Base-by-base conservation (phyloP, 441 rosid genomes). In the Cnidoscolus chayamansa region DNA sequence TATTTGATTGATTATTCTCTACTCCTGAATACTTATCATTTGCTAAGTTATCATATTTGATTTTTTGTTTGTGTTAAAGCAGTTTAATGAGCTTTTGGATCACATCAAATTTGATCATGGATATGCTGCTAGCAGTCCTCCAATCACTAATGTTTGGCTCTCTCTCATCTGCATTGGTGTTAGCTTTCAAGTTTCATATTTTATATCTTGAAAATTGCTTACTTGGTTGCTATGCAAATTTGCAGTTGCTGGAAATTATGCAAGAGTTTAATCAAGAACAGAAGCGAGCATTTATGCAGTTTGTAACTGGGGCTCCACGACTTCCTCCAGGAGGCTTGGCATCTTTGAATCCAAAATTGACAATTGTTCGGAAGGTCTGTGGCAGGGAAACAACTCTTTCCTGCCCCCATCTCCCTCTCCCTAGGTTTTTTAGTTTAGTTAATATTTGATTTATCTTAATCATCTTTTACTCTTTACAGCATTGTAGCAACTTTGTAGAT, bases 31-130 rank as follows among this genome's bases (percentile, higher is more conserved):
- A 32, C 30, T 25, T 49, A 35, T 63, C n/a, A 68, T 67, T 70
- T 51, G 6, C 62, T 68, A 66, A 76, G 64, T 56, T 76, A 10
- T 71, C 3, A 61, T 53, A n/a, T 30, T 32, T 54, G 8, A 31
- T 63, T 64, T 3, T 32, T 50, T 43, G 31, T 50, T 17, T 74
- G n/a, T 78, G 69, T 66, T 43, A 55, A 3, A 54, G 81, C 94
- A 93, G 97, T 84, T 81, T 74, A 86, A 85, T 74, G 97, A 93
- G 80, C 88, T 93, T 50, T 74, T 86, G 86, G 98, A 96, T 80
- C 94, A 96, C 81, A 83, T 96, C 80, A 96, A 96, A 88, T 93
- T 93, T 55, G 99, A 96, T 85, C 99, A 96, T 72, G 99, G 98
- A 81, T 96, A 96, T 81, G 91, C 99, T 20, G 90, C 94, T 37